These are phyloP conservation scores for Termitomyces bulborhizus DNA, from an alignment of 768 basidiomycete genomes.

Conservation along the genomic window DNA sequence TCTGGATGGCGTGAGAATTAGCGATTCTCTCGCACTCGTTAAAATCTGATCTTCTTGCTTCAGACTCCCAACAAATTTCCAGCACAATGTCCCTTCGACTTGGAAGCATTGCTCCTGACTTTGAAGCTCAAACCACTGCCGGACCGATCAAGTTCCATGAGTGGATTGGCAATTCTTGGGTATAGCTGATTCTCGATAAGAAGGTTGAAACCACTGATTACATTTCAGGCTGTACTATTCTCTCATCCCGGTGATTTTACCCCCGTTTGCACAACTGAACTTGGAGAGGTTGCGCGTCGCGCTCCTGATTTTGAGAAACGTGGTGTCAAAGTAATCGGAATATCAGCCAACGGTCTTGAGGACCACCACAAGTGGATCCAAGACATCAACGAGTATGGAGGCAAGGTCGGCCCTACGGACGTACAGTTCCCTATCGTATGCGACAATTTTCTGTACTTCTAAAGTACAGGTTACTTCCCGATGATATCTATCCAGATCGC, in stretches of 20 bases:
- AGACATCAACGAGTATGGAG: conserved; percentile 82
- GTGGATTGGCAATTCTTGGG: conserved; percentile 88
- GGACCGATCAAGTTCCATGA: conserved; percentile 92
- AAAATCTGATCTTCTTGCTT: background rate
- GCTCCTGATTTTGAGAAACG: conserved; percentile 80
- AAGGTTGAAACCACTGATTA: background rate
- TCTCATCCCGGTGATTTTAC: conserved; percentile 93
- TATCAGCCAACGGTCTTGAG: conserved; percentile 85
- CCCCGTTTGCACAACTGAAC: conserved; percentile 95
- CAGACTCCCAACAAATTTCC: background rate
- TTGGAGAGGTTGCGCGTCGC: conserved; percentile 91
- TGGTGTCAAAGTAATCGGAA: conserved; percentile 88
- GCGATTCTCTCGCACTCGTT: conserved; percentile 43
- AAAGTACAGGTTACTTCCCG: background rate
- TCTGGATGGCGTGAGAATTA: conserved; percentile 46
- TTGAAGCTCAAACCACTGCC: conserved; percentile 82
- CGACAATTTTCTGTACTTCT: background rate
- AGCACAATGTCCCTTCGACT: conserved; percentile 58
- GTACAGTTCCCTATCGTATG: conserved; percentile 90
- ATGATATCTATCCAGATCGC: conserved; percentile 60
- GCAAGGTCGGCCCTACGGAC: conserved; percentile 60
- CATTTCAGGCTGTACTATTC: conserved; percentile 74
- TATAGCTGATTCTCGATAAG: conserved; percentile 24
- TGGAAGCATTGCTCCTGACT: conserved; percentile 86
- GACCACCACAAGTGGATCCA: conserved; percentile 85